phyloP scores from a whole-genome alignment of 805 yeast species.

The Saturnispora saitoi region DNA sequence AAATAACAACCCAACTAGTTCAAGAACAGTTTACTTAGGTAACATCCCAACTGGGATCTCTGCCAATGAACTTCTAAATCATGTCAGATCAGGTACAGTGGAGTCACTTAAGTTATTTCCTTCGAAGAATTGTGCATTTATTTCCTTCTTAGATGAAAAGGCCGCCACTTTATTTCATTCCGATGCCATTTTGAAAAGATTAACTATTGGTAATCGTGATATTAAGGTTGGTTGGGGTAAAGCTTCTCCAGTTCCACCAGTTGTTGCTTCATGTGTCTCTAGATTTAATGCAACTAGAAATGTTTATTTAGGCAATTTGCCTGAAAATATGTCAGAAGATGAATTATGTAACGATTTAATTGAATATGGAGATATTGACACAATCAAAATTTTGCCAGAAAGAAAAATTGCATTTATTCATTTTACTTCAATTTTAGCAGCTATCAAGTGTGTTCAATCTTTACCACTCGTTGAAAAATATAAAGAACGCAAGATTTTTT shows the following conservation, averaged over 20 bases:
- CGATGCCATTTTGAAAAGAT: constrained; percentile 79
- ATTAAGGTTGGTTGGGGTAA: constrained; percentile 93
- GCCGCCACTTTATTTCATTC: constrained; percentile 88
- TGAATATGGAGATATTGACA: constrained; percentile 76
- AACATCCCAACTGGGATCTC: constrained; percentile 77
- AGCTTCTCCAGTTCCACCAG: constrained; percentile 62
- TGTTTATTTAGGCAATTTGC: constrained; percentile 75
- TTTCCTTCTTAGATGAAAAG: constrained; percentile 82
- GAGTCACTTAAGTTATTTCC: constrained; percentile 76
- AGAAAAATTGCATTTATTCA: constrained; percentile 89
- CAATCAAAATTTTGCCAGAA: constrained; percentile 67
- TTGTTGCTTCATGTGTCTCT: constrained; percentile 66
- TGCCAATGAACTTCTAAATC: constrained; percentile 75
- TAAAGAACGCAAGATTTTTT: constrained; percentile 69
- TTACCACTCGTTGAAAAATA: constrained; percentile 64
- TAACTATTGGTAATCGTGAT: constrained; percentile 72
- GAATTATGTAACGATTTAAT: constrained; percentile 59
- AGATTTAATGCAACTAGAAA: constrained; percentile 90
- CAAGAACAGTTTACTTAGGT: constrained; percentile 86
- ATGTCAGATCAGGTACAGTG: constrained; percentile 83
- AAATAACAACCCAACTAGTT: constrained; percentile 22
- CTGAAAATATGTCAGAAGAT: constrained; percentile 52
- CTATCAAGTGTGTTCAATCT: constrained; percentile 76
- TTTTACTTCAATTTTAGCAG: constrained; percentile 75
- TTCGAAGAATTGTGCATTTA: constrained; percentile 79